Conservation (phyloP, 1,139 yeast species). For the Candida glucosophila region DNA sequence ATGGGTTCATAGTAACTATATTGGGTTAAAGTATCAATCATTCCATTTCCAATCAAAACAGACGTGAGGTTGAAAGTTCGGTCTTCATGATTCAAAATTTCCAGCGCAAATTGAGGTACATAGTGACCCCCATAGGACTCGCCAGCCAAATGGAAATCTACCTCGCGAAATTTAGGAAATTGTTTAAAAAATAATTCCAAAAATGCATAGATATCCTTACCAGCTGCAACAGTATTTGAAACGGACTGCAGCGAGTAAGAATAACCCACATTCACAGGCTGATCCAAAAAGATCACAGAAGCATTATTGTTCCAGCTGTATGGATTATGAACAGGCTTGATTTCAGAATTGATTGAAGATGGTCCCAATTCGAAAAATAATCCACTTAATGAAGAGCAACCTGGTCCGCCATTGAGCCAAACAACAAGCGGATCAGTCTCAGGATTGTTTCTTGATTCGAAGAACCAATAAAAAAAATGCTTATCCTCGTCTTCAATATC, state of each 20-base stretch:
- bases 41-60: slow-evolving; percentile 90
- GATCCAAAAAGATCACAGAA: slow-evolving; percentile 37
- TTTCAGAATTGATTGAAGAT: slow-evolving; percentile 24
- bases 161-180: slow-evolving; percentile 73
- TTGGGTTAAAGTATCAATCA: slow-evolving; percentile 88
- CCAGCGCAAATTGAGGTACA: slow-evolving; percentile 87
- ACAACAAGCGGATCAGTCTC: slow-evolving; percentile 34
- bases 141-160: slow-evolving; percentile 87
- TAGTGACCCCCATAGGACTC: slow-evolving; percentile 99
- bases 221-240: slow-evolving; percentile 79
- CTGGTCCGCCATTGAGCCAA: slow-evolving; percentile 43
- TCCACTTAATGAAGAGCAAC: slow-evolving; percentile 37
- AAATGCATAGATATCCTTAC: slow-evolving; percentile 88
- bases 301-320: slow-evolving; percentile 38
- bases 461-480: slow-evolving; percentile 48
- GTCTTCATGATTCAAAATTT: slow-evolving; percentile 68
- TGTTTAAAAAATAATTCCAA: slow-evolving; percentile 82
- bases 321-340: slow-evolving; percentile 32
- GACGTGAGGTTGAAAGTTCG: slow-evolving; percentile 80
- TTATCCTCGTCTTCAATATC: slow-evolving; percentile 79
- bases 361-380: slow-evolving; percentile 38
- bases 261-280: slow-evolving; percentile 57
- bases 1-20: slow-evolving; percentile 86
- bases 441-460: slow-evolving; percentile 39
- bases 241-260: slow-evolving; percentile 63